A percentile compares a stretch with the other conserved stretches of the same genome.
These are phyloP conservation scores for Ophiostoma himal-ulmi DNA, from an alignment of 2,329 filamentous ascomycete genomes.

Conservation along the genomic window DNA sequence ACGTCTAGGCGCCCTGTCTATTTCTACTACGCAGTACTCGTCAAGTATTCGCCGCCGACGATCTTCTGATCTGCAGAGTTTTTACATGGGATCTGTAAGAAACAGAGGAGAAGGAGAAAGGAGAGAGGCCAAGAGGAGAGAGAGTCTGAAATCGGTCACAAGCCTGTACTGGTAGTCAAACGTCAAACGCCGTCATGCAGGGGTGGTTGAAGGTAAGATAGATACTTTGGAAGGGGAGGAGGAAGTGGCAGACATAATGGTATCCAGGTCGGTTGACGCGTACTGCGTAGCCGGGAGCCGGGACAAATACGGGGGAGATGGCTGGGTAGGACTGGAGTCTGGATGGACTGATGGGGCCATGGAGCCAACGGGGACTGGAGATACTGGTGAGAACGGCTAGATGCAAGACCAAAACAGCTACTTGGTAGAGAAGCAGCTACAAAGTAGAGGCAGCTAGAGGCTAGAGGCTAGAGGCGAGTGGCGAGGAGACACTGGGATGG, in stretches of 20 bases:
- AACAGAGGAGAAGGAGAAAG: neutral
- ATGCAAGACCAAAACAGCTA: too few species aligned
- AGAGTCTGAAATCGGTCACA: neutral
- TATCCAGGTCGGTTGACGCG: neutral
- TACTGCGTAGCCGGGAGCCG: neutral
- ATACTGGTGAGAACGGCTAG: neutral
- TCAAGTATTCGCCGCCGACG: neutral
- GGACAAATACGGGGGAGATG: conserved; percentile 3
- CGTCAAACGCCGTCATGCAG: neutral
- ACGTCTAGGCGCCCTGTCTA: too few species aligned
- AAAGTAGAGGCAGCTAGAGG: too few species aligned
- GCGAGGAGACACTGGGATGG: too few species aligned
- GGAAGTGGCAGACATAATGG: neutral
- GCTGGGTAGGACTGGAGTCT: neutral
- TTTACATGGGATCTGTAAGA: neutral
- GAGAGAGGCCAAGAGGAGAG: neutral
- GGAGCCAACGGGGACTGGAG: neutral
- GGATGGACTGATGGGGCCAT: neutral
- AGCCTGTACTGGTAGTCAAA: neutral
- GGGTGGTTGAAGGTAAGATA: neutral
- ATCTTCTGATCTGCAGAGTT: conserved; percentile 11
- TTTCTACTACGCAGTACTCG: neutral
- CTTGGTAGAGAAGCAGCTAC: neutral
- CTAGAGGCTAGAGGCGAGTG: too few species aligned
- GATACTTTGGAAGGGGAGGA: neutral